Base-by-base conservation (phyloP, 1,284 basidiomycete genomes). In the Ceratorhiza oryzae-sativae region DNA sequence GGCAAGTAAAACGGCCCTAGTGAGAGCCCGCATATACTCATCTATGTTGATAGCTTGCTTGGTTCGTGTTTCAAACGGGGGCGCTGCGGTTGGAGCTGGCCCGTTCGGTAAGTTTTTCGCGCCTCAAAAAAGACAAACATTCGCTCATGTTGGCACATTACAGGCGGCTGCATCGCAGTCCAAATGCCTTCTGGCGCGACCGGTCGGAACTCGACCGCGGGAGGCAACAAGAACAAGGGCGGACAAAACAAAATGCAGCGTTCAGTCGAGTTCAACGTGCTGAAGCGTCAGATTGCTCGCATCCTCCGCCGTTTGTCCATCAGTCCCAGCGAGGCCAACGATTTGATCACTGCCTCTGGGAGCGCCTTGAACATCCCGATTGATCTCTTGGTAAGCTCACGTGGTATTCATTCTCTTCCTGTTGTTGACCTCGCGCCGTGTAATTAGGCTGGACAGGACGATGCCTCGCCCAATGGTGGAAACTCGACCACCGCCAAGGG, bases 261-360 rank as follows among this genome's bases (percentile, higher is more conserved):
- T 8, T 70, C 42, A 36, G 48, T 58, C 30, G 65, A 58, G 23
- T 32, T 70, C 30, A 58, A 53, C 20, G 53, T 58, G 25, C 53
- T 70, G 41, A 70, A 70, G 30, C 65, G 65, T 25, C 27, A 70
- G 10, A 70, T 70, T 34, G 32, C 20, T 12, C 65, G 65, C 30
- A 53, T 70, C 65, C 27, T 70, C 30, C 65, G 65, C n/a, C 65
- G 65, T 42, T 34, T 70, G 25, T 70, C 65, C 4, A 70, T 70
- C 45, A 70, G 65, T 25, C 65, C 65, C 42, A 70, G 65, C 53
- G 65, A 70, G 39, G 65, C 65, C 32, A 70, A 70, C 32, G 65
- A 70, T 55, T 58, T 70, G 65, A 70, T 70, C 41, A 70, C 65
- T 70, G 65, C 65, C 20, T 53, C 65, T 6, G 65, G 65, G 25